Evolutionary conservation across 1,139 yeast species (phyloP).

Genomic region (Saccharomyces uvarum): DNA sequence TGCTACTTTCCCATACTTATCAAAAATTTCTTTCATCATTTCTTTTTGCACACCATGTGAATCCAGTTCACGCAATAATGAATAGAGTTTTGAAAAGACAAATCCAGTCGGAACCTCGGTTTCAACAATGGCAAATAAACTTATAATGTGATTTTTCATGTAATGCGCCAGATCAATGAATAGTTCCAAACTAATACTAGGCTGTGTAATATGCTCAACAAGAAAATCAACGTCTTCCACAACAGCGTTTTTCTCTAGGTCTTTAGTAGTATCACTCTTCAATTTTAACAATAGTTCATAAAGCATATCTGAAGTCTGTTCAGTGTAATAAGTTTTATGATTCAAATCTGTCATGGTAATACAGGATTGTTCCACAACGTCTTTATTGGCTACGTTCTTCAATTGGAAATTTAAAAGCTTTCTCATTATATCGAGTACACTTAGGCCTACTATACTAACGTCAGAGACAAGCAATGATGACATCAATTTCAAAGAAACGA

Average conservation of each 20-base stretch:
- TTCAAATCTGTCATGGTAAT: conserved; percentile 27
- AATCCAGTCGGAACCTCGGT: conserved; percentile 18
- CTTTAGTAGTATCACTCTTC: conserved; percentile 12
- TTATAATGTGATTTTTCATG: conserved; percentile 9
- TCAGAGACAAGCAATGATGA: conserved; percentile 66
- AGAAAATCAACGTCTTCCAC: conserved; percentile 21
- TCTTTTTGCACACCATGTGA: conserved; percentile 12
- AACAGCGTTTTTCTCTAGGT: conserved; percentile 13
- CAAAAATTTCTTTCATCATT: conserved; percentile 22
- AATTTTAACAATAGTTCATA: conserved; percentile 27
- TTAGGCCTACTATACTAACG: conserved; percentile 79
- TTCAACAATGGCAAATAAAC: conserved; percentile 20
- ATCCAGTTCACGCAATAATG: conserved; percentile 13
- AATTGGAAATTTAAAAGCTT: conserved; percentile 56
- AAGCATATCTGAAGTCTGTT: conserved; percentile 31
- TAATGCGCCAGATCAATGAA: conserved; percentile 23
- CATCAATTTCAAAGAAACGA: conserved; percentile 46
- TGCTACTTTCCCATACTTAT: conserved; percentile 23
- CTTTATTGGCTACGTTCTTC: conserved; percentile 28
- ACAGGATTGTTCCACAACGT: conserved; percentile 22
- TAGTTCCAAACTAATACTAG: conserved; percentile 24
- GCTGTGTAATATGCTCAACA: conserved; percentile 14
- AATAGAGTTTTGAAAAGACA: conserved; percentile 20
- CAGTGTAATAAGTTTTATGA: conserved; percentile 29
- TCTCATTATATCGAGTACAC: conserved; percentile 75